phyloP scores from a whole-genome alignment of 805 yeast genomes.

The Hanseniaspora clermontiae region DNA sequence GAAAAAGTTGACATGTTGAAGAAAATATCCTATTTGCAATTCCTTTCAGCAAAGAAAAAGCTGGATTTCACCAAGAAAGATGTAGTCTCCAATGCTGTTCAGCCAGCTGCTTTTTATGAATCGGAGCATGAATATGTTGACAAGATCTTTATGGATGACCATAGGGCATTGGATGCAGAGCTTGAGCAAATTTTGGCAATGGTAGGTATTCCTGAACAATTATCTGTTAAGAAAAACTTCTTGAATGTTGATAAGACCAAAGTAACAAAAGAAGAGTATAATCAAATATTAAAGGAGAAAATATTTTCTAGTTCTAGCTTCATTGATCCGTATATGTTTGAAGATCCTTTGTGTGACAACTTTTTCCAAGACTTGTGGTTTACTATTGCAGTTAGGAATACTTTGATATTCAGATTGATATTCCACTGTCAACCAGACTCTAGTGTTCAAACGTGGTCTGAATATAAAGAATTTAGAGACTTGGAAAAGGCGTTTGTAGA shows the following conservation, averaged over 20 bases:
- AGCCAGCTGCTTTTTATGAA: background rate
- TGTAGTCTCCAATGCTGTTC: background rate
- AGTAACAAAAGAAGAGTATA: slow-evolving; percentile 17
- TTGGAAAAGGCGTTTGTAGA: slow-evolving; percentile 44
- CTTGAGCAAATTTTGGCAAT: slow-evolving; percentile 23
- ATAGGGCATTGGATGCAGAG: slow-evolving; percentile 23
- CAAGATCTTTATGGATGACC: slow-evolving; percentile 18
- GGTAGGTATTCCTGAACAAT: slow-evolving; percentile 13
- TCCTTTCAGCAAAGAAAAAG: slow-evolving; percentile 37
- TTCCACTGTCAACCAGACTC: slow-evolving; percentile 95
- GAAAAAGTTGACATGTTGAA: slow-evolving; percentile 64
- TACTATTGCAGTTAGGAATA: slow-evolving; percentile 70
- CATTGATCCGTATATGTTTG: slow-evolving; percentile 78
- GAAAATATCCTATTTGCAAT: slow-evolving; percentile 55
- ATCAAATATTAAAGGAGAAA: slow-evolving; percentile 13
- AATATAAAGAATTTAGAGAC: slow-evolving; percentile 60
- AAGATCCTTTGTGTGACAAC: slow-evolving; percentile 71
- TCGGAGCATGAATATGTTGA: slow-evolving; percentile 16
- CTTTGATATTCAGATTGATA: slow-evolving; percentile 65
- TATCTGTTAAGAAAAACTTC: slow-evolving; percentile 7
- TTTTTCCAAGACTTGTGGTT: slow-evolving; percentile 82
- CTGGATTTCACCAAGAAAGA: slow-evolving; percentile 19
- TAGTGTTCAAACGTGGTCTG: slow-evolving; percentile 77
- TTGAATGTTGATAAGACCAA: slow-evolving; percentile 6
- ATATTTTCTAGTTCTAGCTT: slow-evolving; percentile 30